Evolutionary conservation across 2,329 filamentous ascomycete species (phyloP), one percentile per base, ranked within the genome.

Genomic region (Venturiaceae sp.): DNA sequence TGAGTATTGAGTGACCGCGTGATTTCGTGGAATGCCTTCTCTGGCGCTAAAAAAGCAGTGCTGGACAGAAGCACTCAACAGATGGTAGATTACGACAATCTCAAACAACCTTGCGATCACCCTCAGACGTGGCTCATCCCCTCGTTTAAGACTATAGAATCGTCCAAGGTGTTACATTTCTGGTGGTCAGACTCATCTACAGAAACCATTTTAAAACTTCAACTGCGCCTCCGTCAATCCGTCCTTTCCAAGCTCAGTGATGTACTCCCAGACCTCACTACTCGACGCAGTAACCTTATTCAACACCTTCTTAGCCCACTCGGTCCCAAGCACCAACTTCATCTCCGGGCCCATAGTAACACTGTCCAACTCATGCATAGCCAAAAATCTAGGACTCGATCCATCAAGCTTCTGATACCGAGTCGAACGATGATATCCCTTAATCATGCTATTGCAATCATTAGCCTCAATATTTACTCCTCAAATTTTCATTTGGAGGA

Each of bases 301-400:
- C 11, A 64, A 46, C 28, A 64, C 60, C 61, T 66, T 66, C 63
- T 62, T 60, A 28, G 58, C 60, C 65, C 65, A 66, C 30, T 66
- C 64, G 7, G 63, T 66, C 41, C 52, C 53, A n/a, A 44, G 47
- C 9, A 64, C 58, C 41, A 63, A 46, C 62, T 63, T 62, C 28
- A 60, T 30, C 5, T 61, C 37, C 23, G 65, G 64, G 36, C 64
- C 54, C 21, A 58, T 54, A 8, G 60, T 55, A 14, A 13, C 21
- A 46, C 59, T 62, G 33, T 57, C 61, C 46, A 62, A 65, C 60
- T 66, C 66, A 54, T 66, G 63, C 55, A 66, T 41, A n/a, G 62
- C 64, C 19, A 66, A 32, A 59, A 60, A 66, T 23, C 58, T 34
- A 28, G 63, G 62, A 21, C 46, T 39, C 21, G 54, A 41, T 1